phyloP scores from a whole-genome alignment of 495 filamentous ascomycete species.

The Opeltia flavorubescens region DNA sequence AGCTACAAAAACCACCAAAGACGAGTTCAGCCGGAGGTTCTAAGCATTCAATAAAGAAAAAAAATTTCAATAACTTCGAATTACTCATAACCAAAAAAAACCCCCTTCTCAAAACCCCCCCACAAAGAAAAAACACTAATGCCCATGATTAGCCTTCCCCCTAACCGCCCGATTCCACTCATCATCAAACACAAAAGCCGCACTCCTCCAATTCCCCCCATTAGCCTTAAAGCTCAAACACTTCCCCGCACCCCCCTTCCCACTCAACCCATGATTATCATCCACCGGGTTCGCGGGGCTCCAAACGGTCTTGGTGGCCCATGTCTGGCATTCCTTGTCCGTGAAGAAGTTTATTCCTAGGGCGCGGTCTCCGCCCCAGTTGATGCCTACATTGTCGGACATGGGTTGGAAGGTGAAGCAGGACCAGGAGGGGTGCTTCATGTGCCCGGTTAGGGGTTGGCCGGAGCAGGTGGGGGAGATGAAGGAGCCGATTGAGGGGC shows the following conservation, averaged over 20 bases:
- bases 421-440: neutral
- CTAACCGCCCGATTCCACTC: no score
- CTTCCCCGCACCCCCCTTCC: neutral
- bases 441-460: neutral
- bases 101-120: no score
- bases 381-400: neutral
- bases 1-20: no score
- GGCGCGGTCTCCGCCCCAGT: neutral
- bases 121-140: no score
- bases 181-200: neutral
- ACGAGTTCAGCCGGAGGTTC: no score
- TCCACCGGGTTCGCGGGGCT: neutral
- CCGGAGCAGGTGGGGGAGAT: neutral
- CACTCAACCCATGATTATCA: no score
- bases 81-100: no score
- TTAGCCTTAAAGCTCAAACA: neutral
- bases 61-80: no score
- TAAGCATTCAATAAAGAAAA: no score
- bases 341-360: neutral
- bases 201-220: neutral
- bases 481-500: neutral
- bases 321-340: neutral
- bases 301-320: neutral
- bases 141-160: no score
- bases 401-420: neutral